Base-by-base conservation (phyloP, 345 rosid species). In the Noccaea bulbosa region DNA sequence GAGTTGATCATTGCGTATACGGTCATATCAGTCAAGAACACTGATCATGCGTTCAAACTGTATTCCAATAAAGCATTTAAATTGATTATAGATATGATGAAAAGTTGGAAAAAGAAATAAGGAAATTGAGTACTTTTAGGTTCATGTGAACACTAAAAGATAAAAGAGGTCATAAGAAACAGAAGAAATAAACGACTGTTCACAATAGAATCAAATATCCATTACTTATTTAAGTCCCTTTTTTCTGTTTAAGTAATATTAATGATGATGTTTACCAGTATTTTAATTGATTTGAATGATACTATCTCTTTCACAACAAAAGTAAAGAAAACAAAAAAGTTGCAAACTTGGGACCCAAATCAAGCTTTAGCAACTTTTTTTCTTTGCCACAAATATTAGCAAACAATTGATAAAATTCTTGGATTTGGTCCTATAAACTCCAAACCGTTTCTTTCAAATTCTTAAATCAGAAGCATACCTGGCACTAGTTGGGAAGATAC, bases 401-500 rank as follows among this genome's bases (percentile, higher is more conserved):
- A 52, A 40, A 70, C 55, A 57, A 51, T 58, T 16, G 27, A 51
- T 64, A 11, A 49, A 51, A 71, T 58, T 33, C 71, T 49, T 58
- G 44, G 56, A 15, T 76, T 76, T 40, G 58, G 60, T 35, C 53
- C 49, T 62, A 49, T 37, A 14, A 62, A 76, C 54, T 49, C 45
- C 75, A 65, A 77, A 59, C 40, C 40, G 48, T 77, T 43, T 27
- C 49, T 57, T 71, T 51, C 64, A 58, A 27, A 45, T 34, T 27
- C 58, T 44, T 3, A 51, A 58, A 76, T 50, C 60, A 63, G 75
- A 78, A 57, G 64, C 62, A 74, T 70, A 79, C 82, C 82, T 71
- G 63, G 50, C 77, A 71, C 82, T 75, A 46, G 79, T 32, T 53
- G 79, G 79, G 58, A 59, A 79, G 6, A 70, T 1, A 66, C 82